phyloP scores from a whole-genome alignment of 2,329 filamentous ascomycete species.

The Huntiella savannae region DNA sequence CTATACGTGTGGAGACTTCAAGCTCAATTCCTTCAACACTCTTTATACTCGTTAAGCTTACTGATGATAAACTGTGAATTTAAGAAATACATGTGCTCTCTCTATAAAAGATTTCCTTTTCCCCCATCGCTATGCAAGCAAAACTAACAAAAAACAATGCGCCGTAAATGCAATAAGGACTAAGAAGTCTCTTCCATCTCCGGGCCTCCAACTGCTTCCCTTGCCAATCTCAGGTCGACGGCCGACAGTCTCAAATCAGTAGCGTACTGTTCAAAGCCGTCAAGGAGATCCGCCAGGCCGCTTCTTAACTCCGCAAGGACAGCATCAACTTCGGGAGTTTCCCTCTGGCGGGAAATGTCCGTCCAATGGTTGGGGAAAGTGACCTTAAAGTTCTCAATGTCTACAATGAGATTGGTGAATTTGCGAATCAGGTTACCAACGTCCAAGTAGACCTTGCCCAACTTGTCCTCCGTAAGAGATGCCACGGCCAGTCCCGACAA shows the following conservation, averaged over 20 bases:
- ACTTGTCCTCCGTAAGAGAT: slow-evolving; percentile 63
- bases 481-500: slow-evolving; percentile 50
- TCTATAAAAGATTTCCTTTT: too few relatives aligned
- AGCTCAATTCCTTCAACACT: too few relatives aligned
- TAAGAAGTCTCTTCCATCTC: not conserved
- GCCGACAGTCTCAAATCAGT: slow-evolving; percentile 48
- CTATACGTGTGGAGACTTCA: too few relatives aligned
- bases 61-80: too few relatives aligned
- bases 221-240: slow-evolving; percentile 55
- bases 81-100: too few relatives aligned
- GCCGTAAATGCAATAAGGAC: too few relatives aligned
- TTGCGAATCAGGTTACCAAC: slow-evolving; percentile 56
- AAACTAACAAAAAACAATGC: too few relatives aligned
- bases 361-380: slow-evolving; percentile 55
- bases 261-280: slow-evolving; percentile 57
- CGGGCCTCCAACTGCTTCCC: slow-evolving; percentile 26
- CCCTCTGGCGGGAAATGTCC: slow-evolving; percentile 40
- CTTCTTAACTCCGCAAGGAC: slow-evolving; percentile 45
- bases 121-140: too few relatives aligned
- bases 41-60: too few relatives aligned
- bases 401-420: slow-evolving; percentile 48
- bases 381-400: slow-evolving; percentile 48
- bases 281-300: slow-evolving; percentile 45
- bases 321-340: slow-evolving; percentile 49
- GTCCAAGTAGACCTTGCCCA: slow-evolving; percentile 70